Evolutionary conservation across 2,329 filamentous ascomycete genomes (phyloP), one percentile per base, ranked within the genome.

Genomic region (Ilyonectria robusta): DNA sequence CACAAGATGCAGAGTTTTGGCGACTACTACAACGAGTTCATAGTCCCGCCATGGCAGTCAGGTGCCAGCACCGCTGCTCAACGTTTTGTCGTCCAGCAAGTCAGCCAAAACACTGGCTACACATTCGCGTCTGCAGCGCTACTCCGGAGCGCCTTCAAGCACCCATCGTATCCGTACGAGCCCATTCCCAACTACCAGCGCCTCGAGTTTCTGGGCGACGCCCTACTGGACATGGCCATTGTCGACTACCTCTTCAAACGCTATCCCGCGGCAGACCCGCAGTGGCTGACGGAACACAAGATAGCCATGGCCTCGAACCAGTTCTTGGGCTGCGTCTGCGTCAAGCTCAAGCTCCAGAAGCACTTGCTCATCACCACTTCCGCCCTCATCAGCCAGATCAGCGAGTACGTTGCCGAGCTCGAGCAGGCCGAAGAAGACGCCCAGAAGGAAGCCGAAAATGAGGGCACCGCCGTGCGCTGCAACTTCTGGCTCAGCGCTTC

Each of bases 281-380:
- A 98, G 78, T 98, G 95, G 95, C 85, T 99, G 66, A 98, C 96
- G 0, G 96, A 98, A 81, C 95, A 98, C 85, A 98, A 98, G 82
- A 98, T 97, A 91, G 94, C 95, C n/a, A 98, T 99, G 93, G 95
- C 96, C 0, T 96, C 94, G 59, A 99, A 99, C 82, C 94, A 95
- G 67, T 99, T 98, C 77, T 86, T 98, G 1, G 94, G 93, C 1
- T 93, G 91, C 19, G 84, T 98, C 3, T 92, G 92, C 66, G 93
- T 97, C 3, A 87, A 89, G 54, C 87, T 98, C 0, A 91, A 88
- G 1, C 92, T 98, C 62, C 91, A 98, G 77, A 88, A 85, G 55
- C 91, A 95, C 77, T 82, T 98, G 17, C 87, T 89, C 0, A 81
- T 85, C 6, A 85, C 92, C 9, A 83, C 82, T 3, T 73, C 80